Evolutionary conservation across 2,329 filamentous ascomycete genomes (phyloP).

Genomic region (Dactylonectria estremocensis): DNA sequence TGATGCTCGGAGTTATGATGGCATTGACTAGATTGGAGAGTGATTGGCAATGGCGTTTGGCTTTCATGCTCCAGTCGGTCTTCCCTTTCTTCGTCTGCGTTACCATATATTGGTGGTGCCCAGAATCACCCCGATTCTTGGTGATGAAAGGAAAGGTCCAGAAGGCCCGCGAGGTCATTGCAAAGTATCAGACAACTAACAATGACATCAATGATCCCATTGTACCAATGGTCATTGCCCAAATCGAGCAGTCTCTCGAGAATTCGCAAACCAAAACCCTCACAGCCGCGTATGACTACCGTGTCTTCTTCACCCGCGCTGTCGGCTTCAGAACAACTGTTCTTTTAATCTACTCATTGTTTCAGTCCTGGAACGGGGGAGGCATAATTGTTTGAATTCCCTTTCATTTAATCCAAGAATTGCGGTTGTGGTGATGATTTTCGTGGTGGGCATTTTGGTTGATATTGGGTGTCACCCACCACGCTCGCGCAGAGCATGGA

Average conservation of each 20-base stretch:
- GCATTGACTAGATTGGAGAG: constrained; percentile 42
- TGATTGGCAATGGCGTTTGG: constrained; percentile 43
- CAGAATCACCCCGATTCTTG: constrained; percentile 44
- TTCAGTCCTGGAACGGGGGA: constrained; percentile 42
- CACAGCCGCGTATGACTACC: constrained; percentile 38
- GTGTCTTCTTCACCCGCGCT: constrained; percentile 41
- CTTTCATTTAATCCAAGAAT: neutral
- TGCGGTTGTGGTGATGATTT: neutral
- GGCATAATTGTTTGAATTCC: neutral
- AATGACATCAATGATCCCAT: constrained; percentile 41
- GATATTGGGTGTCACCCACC: neutral
- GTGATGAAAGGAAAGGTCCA: constrained; percentile 43
- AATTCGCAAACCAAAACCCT: constrained; percentile 23
- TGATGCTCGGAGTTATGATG: constrained; percentile 45
- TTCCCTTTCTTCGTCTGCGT: constrained; percentile 40
- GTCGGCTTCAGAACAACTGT: constrained; percentile 35
- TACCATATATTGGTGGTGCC: constrained; percentile 41
- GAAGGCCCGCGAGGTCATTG: constrained; percentile 40
- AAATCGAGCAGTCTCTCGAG: constrained; percentile 45
- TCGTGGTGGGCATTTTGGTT: neutral
- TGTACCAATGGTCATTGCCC: constrained; percentile 36
- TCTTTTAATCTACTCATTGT: constrained; percentile 38
- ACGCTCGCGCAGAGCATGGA: neutral
- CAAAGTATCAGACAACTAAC: constrained; percentile 36
- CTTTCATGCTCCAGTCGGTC: constrained; percentile 41